Evolutionary conservation across 495 filamentous ascomycete genomes (phyloP).

Genomic region (Talaromyces proteolyticus): DNA sequence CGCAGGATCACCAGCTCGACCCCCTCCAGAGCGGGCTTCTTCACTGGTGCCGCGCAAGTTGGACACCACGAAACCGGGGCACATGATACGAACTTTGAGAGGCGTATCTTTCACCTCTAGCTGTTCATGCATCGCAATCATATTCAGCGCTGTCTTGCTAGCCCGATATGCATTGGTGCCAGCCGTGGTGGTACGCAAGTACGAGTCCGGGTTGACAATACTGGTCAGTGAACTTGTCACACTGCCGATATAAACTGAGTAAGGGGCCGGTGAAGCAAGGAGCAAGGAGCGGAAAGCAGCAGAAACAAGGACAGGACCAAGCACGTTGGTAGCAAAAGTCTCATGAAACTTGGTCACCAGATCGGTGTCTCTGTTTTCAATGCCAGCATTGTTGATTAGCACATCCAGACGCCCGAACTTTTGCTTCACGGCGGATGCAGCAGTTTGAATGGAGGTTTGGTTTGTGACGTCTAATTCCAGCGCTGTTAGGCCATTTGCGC

Average conservation of each 20-base stretch:
- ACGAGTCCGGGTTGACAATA: conserved; percentile 9
- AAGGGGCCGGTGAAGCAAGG: conserved; percentile 15
- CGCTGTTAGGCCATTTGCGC: conserved; percentile 3
- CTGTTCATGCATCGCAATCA: conserved; percentile 43
- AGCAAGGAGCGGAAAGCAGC: conserved; percentile 20
- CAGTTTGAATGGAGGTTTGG: conserved; percentile 23
- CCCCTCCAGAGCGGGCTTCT: conserved; percentile 11
- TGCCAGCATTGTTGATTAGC: conserved; percentile 50
- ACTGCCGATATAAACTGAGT: conserved; percentile 21
- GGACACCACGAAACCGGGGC: conserved; percentile 34
- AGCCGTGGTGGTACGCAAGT: conserved; percentile 10
- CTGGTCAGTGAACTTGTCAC: conserved; percentile 22
- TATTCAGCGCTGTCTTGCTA: conserved; percentile 45
- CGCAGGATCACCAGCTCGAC: conserved; percentile 16
- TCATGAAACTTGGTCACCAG: conserved; percentile 7
- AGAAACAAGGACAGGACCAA: conserved; percentile 20
- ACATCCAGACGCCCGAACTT: conserved; percentile 40
- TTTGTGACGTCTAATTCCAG: conserved; percentile 34
- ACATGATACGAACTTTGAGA: conserved; percentile 38
- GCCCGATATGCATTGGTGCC: conserved; percentile 42
- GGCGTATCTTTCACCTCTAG: conserved; percentile 29
- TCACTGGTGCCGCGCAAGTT: conserved; percentile 23
- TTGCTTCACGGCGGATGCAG: conserved; percentile 19
- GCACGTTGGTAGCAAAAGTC: conserved; percentile 26
- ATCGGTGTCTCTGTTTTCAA: background rate